phyloP scores from a whole-genome alignment of 495 filamentous ascomycete genomes.

The Aspergillus coremiiformis region DNA sequence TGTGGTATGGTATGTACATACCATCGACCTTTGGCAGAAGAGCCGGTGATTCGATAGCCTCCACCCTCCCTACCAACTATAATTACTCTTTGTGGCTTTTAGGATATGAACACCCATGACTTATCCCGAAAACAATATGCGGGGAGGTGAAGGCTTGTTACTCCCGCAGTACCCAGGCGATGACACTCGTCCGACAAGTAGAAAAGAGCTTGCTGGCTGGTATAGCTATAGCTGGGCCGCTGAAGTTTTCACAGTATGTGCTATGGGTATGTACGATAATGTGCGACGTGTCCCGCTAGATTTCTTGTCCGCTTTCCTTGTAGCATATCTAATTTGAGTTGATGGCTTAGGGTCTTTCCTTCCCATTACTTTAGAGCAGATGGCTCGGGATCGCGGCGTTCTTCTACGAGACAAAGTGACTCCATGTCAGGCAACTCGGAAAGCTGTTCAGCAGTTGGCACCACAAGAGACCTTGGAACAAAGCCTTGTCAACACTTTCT shows the following conservation, averaged over 20 bases:
- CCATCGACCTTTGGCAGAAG: too few species aligned
- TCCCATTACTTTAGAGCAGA: conserved; percentile 89
- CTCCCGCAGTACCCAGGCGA: conserved; percentile 62
- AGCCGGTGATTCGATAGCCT: neutral
- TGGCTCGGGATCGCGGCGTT: conserved; percentile 84
- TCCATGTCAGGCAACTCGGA: conserved; percentile 56
- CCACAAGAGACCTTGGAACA: conserved; percentile 8
- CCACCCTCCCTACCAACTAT: neutral
- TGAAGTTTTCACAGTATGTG: conserved; percentile 95
- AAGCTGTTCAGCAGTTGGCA: conserved; percentile 20
- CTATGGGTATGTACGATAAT: conserved; percentile 51
- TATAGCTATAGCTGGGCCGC: conserved; percentile 95
- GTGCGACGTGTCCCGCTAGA: neutral
- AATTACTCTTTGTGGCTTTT: neutral
- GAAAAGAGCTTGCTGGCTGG: conserved; percentile 85
- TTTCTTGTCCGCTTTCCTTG: neutral
- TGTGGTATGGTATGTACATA: too few species aligned
- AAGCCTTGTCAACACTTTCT: neutral
- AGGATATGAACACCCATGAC: neutral
- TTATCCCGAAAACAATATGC: conserved; percentile 11
- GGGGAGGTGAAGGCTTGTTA: conserved; percentile 17
- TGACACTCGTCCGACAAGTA: conserved; percentile 80
- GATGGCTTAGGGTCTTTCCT: conserved; percentile 71
- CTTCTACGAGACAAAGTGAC: conserved; percentile 65
- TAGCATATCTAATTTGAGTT: neutral